phyloP scores from a whole-genome alignment of 2,329 filamentous ascomycete species.

The Nemania serpens region DNA sequence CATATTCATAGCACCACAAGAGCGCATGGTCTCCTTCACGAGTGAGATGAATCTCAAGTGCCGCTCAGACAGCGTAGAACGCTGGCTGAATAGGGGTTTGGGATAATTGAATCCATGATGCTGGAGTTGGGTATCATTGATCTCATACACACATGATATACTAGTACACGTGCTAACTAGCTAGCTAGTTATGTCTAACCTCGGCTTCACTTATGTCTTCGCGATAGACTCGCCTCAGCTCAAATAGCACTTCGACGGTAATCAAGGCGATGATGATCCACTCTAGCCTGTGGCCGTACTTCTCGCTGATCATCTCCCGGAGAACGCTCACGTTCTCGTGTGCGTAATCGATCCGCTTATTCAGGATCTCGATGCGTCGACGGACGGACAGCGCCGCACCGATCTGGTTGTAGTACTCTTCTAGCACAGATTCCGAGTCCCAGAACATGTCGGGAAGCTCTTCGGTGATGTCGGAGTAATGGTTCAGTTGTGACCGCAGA shows the following conservation, averaged over 20 bases:
- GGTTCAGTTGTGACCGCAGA: constrained; percentile 89
- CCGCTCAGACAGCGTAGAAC: neutral
- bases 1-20: neutral
- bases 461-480: constrained; percentile 96
- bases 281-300: constrained; percentile 84
- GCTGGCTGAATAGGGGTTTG: neutral
- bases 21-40: neutral
- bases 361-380: constrained; percentile 86
- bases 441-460: constrained; percentile 95
- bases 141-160: constrained; percentile 4
- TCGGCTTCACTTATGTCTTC: constrained; percentile 32
- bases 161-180: constrained; percentile 6
- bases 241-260: constrained; percentile 87
- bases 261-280: constrained; percentile 97
- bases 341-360: constrained; percentile 98
- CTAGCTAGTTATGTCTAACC: constrained; percentile 5
- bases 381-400: constrained; percentile 89
- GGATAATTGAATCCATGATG: neutral
- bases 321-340: constrained; percentile 92
- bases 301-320: constrained; percentile 86
- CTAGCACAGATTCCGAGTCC: constrained; percentile 92
- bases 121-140: constrained; percentile 25
- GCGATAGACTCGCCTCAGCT: constrained; percentile 56
- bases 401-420: constrained; percentile 94
- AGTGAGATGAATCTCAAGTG: neutral